Evolutionary conservation across 148 eudicot species (phyloP).

Genomic region (Simmondsia chinensis): DNA sequence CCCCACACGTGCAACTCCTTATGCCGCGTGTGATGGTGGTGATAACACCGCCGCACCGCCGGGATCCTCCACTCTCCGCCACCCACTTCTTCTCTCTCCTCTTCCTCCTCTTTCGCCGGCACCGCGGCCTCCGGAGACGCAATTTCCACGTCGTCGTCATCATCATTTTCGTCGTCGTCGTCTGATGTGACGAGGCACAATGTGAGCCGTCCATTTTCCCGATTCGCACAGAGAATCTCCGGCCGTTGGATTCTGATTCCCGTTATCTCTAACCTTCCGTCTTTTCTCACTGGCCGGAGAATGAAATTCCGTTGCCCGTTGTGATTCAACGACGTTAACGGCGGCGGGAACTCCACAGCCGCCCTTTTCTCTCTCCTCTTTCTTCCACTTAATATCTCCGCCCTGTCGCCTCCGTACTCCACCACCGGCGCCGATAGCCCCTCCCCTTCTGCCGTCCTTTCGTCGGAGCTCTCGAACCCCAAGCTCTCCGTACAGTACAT

Average conservation of each 20-base stretch:
- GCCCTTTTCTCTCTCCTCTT: no score
- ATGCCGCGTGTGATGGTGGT: no score
- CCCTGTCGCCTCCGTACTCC: no score
- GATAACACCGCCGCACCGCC: constrained; percentile 6
- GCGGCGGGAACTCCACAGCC: constrained; percentile 6
- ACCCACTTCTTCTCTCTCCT: no score
- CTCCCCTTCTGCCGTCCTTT: no score
- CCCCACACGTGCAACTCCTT: constrained; percentile 1
- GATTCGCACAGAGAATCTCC: background rate
- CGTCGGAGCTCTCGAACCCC: no score
- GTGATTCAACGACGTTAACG: background rate
- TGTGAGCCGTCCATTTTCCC: constrained; percentile 6
- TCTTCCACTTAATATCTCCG: no score
- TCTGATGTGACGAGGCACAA: background rate
- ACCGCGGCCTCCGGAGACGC: background rate
- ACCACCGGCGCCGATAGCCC: no score
- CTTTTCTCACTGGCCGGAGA: background rate
- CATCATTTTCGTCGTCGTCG: background rate
- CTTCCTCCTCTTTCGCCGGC: background rate
- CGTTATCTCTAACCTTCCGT: constrained; percentile 4
- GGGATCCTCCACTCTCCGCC: constrained; percentile 6
- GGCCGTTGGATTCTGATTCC: background rate
- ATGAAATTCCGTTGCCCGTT: constrained; percentile 2
- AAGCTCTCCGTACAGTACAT: no score
- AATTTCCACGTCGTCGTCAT: background rate